Percentiles rank a stretch among this genome's conserved stretches.
Evolutionary conservation across 768 basidiomycete species (phyloP).

Genomic region (Pholiota microspora): DNA sequence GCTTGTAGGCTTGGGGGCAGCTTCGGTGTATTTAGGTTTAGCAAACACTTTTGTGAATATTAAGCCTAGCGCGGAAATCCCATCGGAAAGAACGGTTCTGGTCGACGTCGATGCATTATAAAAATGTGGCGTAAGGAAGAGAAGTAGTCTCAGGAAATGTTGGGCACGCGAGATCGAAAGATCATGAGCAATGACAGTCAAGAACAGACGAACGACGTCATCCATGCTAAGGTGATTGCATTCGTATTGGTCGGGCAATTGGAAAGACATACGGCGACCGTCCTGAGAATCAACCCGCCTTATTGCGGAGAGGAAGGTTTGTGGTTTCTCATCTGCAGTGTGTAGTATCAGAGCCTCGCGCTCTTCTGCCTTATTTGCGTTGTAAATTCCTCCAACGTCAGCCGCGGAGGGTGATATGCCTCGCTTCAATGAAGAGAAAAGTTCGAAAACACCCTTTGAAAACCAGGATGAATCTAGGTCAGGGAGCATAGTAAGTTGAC

Average conservation of each 20-base stretch:
- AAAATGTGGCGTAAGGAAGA: slow-evolving; percentile 52
- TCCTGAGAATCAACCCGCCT: slow-evolving; percentile 41
- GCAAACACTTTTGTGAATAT: slow-evolving; percentile 47
- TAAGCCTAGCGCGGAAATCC: slow-evolving; percentile 62
- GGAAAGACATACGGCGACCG: slow-evolving; percentile 38
- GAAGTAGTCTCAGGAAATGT: slow-evolving; percentile 64
- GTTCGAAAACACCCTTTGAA: slow-evolving; percentile 50
- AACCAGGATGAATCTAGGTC: slow-evolving; percentile 49
- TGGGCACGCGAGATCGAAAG: slow-evolving; percentile 64
- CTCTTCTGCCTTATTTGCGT: slow-evolving; percentile 62
- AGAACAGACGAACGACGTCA: slow-evolving; percentile 66
- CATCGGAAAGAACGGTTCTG: slow-evolving; percentile 58
- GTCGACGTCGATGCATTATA: slow-evolving; percentile 54
- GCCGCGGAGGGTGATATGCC: slow-evolving; percentile 36
- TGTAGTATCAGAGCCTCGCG: slow-evolving; percentile 66
- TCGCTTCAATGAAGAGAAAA: slow-evolving; percentile 57
- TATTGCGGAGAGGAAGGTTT: slow-evolving; percentile 60
- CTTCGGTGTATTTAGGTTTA: slow-evolving; percentile 44
- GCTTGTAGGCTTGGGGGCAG: slow-evolving; percentile 21
- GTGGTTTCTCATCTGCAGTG: slow-evolving; percentile 72
- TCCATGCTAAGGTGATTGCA: slow-evolving; percentile 54
- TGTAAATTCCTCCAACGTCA: slow-evolving; percentile 68
- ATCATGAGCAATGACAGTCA: slow-evolving; percentile 81
- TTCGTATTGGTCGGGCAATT: slow-evolving; percentile 61
- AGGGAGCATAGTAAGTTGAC: slow-evolving; percentile 50